A percentile compares a stretch with the other conserved stretches of the same genome.
phyloP scores from a whole-genome alignment of 2,329 filamentous ascomycete genomes.

The Penicillium sp. region DNA sequence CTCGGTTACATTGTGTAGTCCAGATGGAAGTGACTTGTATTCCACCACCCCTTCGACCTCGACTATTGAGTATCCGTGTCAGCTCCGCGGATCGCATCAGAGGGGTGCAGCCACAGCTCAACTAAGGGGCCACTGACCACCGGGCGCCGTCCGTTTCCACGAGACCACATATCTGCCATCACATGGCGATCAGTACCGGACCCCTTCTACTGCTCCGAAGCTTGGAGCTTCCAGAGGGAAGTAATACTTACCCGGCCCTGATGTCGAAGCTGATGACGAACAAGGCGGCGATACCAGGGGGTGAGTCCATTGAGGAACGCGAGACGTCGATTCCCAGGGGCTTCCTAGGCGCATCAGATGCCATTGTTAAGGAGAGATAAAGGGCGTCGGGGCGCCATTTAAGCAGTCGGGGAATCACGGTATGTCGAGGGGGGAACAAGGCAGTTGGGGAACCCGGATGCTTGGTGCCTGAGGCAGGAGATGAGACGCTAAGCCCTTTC shows the following conservation, averaged over 20 bases:
- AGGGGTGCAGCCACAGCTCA: slow-evolving; percentile 4
- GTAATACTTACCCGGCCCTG: slow-evolving; percentile 68
- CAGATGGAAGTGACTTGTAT: slow-evolving; percentile 93
- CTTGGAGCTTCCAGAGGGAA: slow-evolving; percentile 2
- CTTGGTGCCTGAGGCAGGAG: slow-evolving; percentile 12
- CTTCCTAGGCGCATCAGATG: slow-evolving; percentile 30
- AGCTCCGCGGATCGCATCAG: slow-evolving; percentile 16
- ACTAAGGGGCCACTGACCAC: slow-evolving; percentile 50
- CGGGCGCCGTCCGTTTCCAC: slow-evolving; percentile 74
- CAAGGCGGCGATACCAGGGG: slow-evolving; percentile 64
- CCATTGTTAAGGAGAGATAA: slow-evolving; percentile 25
- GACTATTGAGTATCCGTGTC: slow-evolving; percentile 37
- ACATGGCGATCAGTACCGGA: slow-evolving; percentile 13
- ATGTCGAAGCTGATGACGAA: slow-evolving; percentile 92
- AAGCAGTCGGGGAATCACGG: slow-evolving; percentile 24
- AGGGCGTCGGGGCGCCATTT: slow-evolving; percentile 13
- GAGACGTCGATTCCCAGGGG: slow-evolving; percentile 36
- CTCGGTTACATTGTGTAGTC: slow-evolving; percentile 79
- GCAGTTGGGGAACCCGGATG: slow-evolving; percentile 11
- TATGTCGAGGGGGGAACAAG: too few species aligned
- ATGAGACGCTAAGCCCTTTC: not conserved
- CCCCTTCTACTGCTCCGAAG: slow-evolving; percentile 8
- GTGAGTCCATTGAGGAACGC: slow-evolving; percentile 35
- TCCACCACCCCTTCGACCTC: slow-evolving; percentile 82
- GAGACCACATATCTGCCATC: slow-evolving; percentile 69